Conservation (phyloP, 352 stramenopile species). For the Globisporangium paroecandrum region DNA sequence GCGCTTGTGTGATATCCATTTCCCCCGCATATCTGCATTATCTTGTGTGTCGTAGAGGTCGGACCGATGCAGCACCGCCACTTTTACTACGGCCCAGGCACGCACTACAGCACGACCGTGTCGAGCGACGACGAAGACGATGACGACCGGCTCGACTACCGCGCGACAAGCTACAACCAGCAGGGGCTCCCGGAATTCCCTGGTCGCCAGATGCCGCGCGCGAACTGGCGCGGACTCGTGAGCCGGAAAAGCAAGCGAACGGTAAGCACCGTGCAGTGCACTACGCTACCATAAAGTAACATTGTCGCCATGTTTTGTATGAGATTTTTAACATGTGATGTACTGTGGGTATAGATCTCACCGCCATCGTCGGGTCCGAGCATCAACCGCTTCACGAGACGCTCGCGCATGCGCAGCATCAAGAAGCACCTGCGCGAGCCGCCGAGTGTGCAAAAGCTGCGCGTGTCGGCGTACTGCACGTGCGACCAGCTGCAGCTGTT, state of each 20-base stretch:
- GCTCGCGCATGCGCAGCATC: conserved; percentile 80
- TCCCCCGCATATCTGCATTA: no score
- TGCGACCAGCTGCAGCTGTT: conserved; percentile 83
- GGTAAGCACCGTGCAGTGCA: conserved; percentile 7
- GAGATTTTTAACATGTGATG: not conserved
- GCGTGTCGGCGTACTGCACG: conserved; percentile 84
- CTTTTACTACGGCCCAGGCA: conserved; percentile 51
- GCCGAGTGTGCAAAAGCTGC: conserved; percentile 67
- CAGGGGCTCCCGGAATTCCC: conserved; percentile 15
- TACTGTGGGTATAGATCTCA: conserved; percentile 17
- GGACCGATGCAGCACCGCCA: conserved; percentile 38
- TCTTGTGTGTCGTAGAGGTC: conserved; percentile 7
- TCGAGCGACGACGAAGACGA: conserved; percentile 40
- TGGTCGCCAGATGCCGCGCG: conserved; percentile 35
- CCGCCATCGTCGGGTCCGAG: conserved; percentile 34
- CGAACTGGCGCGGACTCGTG: conserved; percentile 56
- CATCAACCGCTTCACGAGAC: conserved; percentile 73
- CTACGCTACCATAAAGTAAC: not conserved
- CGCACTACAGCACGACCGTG: conserved; percentile 46
- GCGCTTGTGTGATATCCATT: not conserved
- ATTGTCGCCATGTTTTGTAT: not conserved
- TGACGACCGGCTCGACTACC: conserved; percentile 42
- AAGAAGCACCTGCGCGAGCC: conserved; percentile 78
- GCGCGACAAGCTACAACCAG: conserved; percentile 38
- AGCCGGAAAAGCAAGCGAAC: conserved; percentile 47